Percentiles rank a stretch among this genome's conserved stretches.
Evolutionary conservation across 306 rosid species (phyloP).

Genomic region (Glycine latifolia): DNA sequence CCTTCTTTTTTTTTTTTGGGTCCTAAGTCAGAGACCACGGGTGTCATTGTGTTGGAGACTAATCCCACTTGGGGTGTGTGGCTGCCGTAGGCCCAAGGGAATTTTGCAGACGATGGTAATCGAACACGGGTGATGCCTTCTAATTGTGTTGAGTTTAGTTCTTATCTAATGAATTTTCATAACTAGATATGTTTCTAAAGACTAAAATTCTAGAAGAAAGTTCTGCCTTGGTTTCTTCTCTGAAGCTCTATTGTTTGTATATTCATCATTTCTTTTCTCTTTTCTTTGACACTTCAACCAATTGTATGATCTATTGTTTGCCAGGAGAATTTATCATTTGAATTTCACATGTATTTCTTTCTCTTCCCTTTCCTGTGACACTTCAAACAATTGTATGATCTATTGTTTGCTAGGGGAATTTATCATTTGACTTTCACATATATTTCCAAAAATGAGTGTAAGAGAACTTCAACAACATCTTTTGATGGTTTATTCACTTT

Average conservation of each 20-base stretch:
- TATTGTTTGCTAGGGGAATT: conserved; percentile 18
- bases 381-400: background rate
- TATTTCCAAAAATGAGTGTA: background rate
- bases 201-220: background rate
- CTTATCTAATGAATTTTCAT: background rate
- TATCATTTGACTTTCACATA: background rate
- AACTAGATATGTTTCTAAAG: background rate
- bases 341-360: background rate
- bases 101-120: too few relatives aligned
- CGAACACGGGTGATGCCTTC: too few relatives aligned
- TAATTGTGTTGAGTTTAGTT: conserved; percentile 1
- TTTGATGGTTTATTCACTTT: background rate
- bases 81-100: too few relatives aligned
- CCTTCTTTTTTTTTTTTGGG: background rate
- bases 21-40: too few relatives aligned
- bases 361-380: background rate
- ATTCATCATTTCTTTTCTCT: conserved; percentile 14
- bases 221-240: conserved; percentile 1
- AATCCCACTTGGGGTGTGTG: too few relatives aligned
- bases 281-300: background rate
- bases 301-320: conserved; percentile 20
- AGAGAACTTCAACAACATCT: conserved; percentile 4
- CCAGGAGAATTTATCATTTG: background rate
- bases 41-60: too few relatives aligned
- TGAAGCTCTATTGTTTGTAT: conserved; percentile 15